Conservation (phyloP, 1,284 basidiomycete species). For the Peniophora sp. region DNA sequence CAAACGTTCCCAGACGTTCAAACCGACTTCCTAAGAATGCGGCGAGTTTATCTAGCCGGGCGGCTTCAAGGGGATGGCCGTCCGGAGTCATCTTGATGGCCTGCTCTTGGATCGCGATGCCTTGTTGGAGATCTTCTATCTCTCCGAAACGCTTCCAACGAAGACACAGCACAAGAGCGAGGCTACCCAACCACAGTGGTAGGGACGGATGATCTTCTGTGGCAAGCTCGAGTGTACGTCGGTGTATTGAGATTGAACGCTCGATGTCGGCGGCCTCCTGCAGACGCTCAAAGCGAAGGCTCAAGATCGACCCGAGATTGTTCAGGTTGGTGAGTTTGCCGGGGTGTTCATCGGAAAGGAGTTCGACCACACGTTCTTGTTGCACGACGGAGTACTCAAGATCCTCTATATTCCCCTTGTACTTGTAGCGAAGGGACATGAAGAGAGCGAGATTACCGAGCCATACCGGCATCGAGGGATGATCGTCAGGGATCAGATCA, state of each 20-base stretch:
- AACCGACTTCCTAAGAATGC: too few species aligned
- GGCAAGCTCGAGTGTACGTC: too few species aligned
- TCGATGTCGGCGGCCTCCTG: too few species aligned
- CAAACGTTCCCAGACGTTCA: too few species aligned
- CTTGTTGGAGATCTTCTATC: not conserved
- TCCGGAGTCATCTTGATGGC: too few species aligned
- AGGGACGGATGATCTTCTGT: too few species aligned
- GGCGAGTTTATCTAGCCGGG: too few species aligned
- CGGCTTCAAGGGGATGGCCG: too few species aligned
- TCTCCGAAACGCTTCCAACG: not conserved
- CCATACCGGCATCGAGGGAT: not conserved
- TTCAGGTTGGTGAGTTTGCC: not conserved
- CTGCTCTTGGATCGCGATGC: not conserved
- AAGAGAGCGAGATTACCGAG: not conserved
- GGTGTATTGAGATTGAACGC: too few species aligned
- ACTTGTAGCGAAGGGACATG: not conserved
- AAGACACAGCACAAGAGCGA: too few species aligned
- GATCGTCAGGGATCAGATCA: not conserved
- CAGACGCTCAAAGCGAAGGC: not conserved
- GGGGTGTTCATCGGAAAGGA: not conserved
- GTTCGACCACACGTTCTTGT: not conserved
- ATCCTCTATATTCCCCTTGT: not conserved
- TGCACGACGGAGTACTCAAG: not conserved
- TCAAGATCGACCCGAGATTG: not conserved
- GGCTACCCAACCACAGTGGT: too few species aligned